These are phyloP conservation scores for Agrocybe pediades DNA, from an alignment of 768 basidiomycete genomes.

Conservation along the genomic window DNA sequence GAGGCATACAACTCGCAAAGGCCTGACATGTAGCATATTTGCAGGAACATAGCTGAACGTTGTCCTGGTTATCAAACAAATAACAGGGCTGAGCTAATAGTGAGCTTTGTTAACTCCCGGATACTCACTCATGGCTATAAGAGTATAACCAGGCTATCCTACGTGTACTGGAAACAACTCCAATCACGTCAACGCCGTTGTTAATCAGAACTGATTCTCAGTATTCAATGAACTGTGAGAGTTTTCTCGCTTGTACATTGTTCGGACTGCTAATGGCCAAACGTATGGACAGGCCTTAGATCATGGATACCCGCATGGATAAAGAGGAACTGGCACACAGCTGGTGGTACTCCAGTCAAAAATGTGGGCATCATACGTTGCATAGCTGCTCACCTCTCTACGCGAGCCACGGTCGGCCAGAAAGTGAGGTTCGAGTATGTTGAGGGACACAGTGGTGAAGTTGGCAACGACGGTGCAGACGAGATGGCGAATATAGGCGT, in stretches of 20 bases:
- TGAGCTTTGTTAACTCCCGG: conserved; percentile 33
- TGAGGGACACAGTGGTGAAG: conserved; percentile 73
- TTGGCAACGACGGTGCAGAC: conserved; percentile 91
- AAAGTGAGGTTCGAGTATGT: conserved; percentile 70
- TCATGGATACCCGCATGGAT: conserved; percentile 75
- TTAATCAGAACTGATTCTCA: conserved; percentile 85
- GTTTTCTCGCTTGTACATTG: neutral
- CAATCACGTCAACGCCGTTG: conserved; percentile 53
- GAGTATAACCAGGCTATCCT: conserved; percentile 67
- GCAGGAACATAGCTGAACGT: conserved; percentile 79
- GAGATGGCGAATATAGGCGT: conserved; percentile 64
- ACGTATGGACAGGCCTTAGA: conserved; percentile 63
- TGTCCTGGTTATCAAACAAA: conserved; percentile 87
- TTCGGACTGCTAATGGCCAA: conserved; percentile 3
- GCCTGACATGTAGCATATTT: too few relatives aligned
- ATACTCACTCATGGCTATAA: neutral
- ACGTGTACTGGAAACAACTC: conserved; percentile 76
- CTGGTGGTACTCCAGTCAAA: conserved; percentile 60
- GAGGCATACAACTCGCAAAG: neutral
- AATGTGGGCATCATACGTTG: conserved; percentile 76
- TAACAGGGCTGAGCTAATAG: conserved; percentile 87
- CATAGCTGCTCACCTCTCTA: conserved; percentile 59
- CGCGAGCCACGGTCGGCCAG: conserved; percentile 53
- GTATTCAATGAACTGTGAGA: conserved; percentile 80
- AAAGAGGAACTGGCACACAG: conserved; percentile 48